Evolutionary conservation across 352 stramenopile species (phyloP).

Genomic region (Phytophthora constricta): DNA sequence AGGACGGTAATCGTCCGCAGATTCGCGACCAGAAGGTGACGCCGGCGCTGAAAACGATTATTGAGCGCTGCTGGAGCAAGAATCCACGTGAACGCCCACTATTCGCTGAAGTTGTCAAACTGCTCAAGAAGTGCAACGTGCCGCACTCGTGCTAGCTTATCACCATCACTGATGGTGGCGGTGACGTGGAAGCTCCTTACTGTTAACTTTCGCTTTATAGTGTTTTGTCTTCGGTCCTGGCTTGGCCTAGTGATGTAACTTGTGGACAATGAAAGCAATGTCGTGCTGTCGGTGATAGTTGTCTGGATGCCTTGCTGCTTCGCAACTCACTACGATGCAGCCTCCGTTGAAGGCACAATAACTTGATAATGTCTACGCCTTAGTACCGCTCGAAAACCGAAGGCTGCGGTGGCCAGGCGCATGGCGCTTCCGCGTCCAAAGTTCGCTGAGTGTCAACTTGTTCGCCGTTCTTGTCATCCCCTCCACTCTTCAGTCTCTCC

Average conservation of each 20-base stretch:
- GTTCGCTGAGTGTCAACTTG: slow-evolving; percentile 1
- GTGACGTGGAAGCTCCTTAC: too few relatives aligned
- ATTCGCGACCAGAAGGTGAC: slow-evolving; percentile 36
- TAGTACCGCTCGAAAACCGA: slow-evolving; percentile 47
- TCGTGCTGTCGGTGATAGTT: too few relatives aligned
- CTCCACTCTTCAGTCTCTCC: not conserved
- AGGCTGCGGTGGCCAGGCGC: slow-evolving; percentile 47
- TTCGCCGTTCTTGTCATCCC: not conserved
- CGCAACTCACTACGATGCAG: too few relatives aligned
- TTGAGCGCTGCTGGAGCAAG: slow-evolving; percentile 33
- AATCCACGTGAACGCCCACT: slow-evolving; percentile 23
- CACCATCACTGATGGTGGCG: too few relatives aligned
- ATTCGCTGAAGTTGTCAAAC: slow-evolving; percentile 30
- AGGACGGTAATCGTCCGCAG: slow-evolving; percentile 33
- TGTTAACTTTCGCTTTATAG: too few relatives aligned
- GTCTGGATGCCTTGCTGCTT: too few relatives aligned
- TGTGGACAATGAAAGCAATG: too few relatives aligned
- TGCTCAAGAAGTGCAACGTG: slow-evolving; percentile 28
- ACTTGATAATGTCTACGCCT: too few relatives aligned
- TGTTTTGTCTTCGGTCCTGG: too few relatives aligned
- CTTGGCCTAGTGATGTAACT: too few relatives aligned
- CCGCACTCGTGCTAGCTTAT: slow-evolving; percentile 33
- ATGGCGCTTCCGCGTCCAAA: slow-evolving; percentile 36
- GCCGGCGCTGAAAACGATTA: slow-evolving; percentile 22
- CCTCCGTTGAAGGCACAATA: too few relatives aligned